A percentile compares a stretch with the other conserved stretches of the same genome.
Conservation (phyloP, 1,284 basidiomycete species). For the Erythrobasidium hasegawianum region DNA sequence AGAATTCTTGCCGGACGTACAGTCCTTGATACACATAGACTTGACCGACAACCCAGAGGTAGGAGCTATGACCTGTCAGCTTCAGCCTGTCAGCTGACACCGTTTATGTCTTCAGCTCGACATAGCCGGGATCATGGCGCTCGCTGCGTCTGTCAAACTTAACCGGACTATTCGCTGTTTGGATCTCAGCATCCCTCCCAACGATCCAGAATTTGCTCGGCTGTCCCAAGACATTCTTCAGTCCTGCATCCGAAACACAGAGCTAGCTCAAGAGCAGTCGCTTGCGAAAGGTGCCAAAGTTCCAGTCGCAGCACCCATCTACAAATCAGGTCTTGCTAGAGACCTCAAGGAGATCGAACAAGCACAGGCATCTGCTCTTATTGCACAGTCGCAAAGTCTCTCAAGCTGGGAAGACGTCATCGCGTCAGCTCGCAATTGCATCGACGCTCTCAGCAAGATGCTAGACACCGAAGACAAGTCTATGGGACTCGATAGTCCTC, state of each 20-base stretch:
- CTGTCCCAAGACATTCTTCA: slow-evolving; percentile 53
- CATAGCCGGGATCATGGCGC: slow-evolving; percentile 85
- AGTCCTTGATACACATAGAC: slow-evolving; percentile 74
- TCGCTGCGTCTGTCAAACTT: slow-evolving; percentile 73
- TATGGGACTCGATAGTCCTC: too few species aligned
- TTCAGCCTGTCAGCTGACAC: too few species aligned
- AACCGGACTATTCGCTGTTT: slow-evolving; percentile 85
- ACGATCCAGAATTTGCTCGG: slow-evolving; percentile 76
- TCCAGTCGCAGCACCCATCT: slow-evolving; percentile 53
- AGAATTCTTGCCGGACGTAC: slow-evolving; percentile 89
- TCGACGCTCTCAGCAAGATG: neutral
- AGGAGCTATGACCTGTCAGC: neutral
- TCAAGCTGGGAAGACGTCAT: neutral
- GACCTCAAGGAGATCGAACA: slow-evolving; percentile 48
- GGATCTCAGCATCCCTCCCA: slow-evolving; percentile 86
- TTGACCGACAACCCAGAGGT: slow-evolving; percentile 47
- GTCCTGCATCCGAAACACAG: slow-evolving; percentile 82
- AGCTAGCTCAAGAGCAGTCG: slow-evolving; percentile 53
- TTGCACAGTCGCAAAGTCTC: too few species aligned
- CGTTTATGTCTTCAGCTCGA: slow-evolving; percentile 55
- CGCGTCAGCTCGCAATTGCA: neutral
- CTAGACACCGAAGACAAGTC: neutral
- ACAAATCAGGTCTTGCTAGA: slow-evolving; percentile 51
- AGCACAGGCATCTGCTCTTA: neutral
- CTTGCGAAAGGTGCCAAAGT: slow-evolving; percentile 43